Evolutionary conservation across 179 eudicot genomes (phyloP).

Genomic region (Nepenthes alata): DNA sequence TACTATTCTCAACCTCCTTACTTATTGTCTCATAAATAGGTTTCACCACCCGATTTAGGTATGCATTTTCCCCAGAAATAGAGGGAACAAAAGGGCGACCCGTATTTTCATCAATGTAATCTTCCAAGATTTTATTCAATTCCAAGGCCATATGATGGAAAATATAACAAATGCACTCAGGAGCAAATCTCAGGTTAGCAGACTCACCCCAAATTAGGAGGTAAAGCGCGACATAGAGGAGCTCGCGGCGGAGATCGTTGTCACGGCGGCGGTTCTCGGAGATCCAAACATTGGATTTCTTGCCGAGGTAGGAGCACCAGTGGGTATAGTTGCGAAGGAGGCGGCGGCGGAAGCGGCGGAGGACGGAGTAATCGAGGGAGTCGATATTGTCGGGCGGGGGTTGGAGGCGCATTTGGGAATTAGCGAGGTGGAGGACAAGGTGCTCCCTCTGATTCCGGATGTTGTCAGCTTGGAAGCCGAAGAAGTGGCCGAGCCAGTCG

Average conservation of each 20-base stretch:
- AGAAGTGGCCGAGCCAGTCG: slow-evolving; percentile 78
- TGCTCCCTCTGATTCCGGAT: slow-evolving; percentile 79
- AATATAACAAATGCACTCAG: slow-evolving; percentile 64
- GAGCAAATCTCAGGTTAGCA: slow-evolving; percentile 61
- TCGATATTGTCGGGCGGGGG: slow-evolving; percentile 77
- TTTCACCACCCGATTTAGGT: slow-evolving; percentile 38
- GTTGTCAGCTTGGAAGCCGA: slow-evolving; percentile 72
- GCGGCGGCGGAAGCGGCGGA: slow-evolving; percentile 56
- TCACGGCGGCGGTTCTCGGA: slow-evolving; percentile 30
- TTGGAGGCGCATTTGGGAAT: slow-evolving; percentile 70
- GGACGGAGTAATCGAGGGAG: slow-evolving; percentile 37
- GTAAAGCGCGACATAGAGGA: slow-evolving; percentile 52
- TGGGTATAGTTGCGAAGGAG: slow-evolving; percentile 46
- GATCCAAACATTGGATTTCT: slow-evolving; percentile 55
- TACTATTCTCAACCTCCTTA: slow-evolving; percentile 56
- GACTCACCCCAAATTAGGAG: slow-evolving; percentile 83
- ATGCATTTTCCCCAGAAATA: slow-evolving; percentile 55
- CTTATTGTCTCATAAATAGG: slow-evolving; percentile 66
- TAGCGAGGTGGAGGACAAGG: slow-evolving; percentile 70
- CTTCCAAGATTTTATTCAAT: slow-evolving; percentile 63
- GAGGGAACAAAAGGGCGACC: slow-evolving; percentile 59
- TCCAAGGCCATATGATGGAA: slow-evolving; percentile 81
- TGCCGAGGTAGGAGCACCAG: slow-evolving; percentile 71
- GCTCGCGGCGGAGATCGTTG: slow-evolving; percentile 43
- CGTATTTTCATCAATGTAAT: slow-evolving; percentile 67